These are phyloP conservation scores for Podospora pseudoanserina DNA, from an alignment of 495 filamentous ascomycete genomes.

Conservation along the genomic window DNA sequence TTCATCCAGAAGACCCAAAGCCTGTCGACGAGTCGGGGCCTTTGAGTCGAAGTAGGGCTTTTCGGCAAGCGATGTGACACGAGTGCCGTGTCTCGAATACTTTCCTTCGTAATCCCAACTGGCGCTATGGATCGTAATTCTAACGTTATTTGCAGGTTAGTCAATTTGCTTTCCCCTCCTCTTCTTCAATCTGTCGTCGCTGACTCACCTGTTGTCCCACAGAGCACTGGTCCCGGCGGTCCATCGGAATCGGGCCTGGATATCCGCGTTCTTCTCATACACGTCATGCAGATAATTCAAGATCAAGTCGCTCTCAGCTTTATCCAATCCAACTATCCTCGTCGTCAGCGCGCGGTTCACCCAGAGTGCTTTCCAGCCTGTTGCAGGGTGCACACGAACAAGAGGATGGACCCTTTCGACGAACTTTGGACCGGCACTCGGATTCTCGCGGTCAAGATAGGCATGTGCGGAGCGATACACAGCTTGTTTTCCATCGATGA, in stretches of 20 bases:
- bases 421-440: constrained; percentile 57
- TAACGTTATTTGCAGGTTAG: constrained; percentile 20
- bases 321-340: constrained; percentile 61
- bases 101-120: constrained; percentile 65
- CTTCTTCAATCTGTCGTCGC: neutral
- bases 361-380: constrained; percentile 67
- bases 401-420: constrained; percentile 65
- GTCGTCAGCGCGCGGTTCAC: constrained; percentile 65
- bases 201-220: constrained; percentile 60
- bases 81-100: constrained; percentile 57
- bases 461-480: constrained; percentile 64
- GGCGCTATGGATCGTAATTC: constrained; percentile 65
- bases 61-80: constrained; percentile 66
- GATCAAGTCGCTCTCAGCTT: constrained; percentile 64
- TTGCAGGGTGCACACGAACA: constrained; percentile 67
- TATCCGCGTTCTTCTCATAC: constrained; percentile 63
- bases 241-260: constrained; percentile 66
- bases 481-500: constrained; percentile 65
- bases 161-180: neutral
- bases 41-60: constrained; percentile 57
- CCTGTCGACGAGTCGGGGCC: constrained; percentile 57
- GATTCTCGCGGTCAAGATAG: constrained; percentile 62
- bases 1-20: constrained; percentile 48
- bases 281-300: constrained; percentile 63
- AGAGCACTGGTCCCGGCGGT: constrained; percentile 57